phyloP scores from a whole-genome alignment of 2,329 filamentous ascomycete genomes.

The Meredithiella fracta region DNA sequence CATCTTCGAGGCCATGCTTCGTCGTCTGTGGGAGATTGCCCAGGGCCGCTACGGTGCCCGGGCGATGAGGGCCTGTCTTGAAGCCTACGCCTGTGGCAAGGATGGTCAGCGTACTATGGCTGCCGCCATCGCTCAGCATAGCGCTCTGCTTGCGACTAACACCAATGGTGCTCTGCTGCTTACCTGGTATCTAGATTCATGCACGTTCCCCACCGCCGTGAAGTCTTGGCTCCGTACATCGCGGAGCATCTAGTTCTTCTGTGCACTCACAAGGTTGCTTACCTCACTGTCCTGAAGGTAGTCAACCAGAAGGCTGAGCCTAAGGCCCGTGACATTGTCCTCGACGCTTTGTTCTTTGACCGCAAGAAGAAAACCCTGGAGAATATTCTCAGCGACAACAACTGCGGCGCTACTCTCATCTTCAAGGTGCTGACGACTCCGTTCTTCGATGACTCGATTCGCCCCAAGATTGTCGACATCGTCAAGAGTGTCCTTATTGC shows the following conservation, averaged over 20 bases:
- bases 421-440: conserved; percentile 97
- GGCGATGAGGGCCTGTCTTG: conserved; percentile 90
- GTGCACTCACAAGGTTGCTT: conserved; percentile 97
- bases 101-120: conserved; percentile 92
- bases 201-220: conserved; percentile 87
- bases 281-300: conserved; percentile 90
- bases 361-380: conserved; percentile 73
- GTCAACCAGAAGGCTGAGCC: conserved; percentile 95
- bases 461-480: conserved; percentile 75
- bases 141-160: conserved; percentile 89
- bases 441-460: conserved; percentile 87
- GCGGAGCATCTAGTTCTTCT: conserved; percentile 87
- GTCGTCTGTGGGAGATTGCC: conserved; percentile 79
- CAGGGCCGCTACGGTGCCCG: conserved; percentile 89
- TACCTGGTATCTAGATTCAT: conserved; percentile 97
- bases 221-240: conserved; percentile 77
- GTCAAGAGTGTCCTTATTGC: conserved; percentile 76
- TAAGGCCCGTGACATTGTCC: conserved; percentile 76
- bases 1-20: conserved; percentile 95
- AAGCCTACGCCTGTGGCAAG: conserved; percentile 88
- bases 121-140: conserved; percentile 87
- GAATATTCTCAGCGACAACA: conserved; percentile 77
- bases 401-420: conserved; percentile 85
- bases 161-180: conserved; percentile 84
- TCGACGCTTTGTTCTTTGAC: conserved; percentile 86